phyloP scores from a whole-genome alignment of 2,329 filamentous ascomycete genomes.

The Ophiostoma montium region DNA sequence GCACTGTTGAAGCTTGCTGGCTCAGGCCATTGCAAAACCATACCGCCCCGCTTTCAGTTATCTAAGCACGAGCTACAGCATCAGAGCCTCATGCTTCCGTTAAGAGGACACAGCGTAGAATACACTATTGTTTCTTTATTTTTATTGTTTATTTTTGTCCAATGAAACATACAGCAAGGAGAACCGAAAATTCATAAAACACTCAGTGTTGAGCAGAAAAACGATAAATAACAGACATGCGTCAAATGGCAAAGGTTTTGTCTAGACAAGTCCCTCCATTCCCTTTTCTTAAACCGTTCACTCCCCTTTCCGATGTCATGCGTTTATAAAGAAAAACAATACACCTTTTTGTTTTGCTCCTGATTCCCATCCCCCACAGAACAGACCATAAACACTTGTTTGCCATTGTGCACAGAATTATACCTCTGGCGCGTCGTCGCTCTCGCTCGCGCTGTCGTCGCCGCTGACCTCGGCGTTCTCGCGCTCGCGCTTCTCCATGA shows the following conservation, averaged over 20 bases:
- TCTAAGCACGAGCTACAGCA: neutral
- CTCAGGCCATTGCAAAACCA: neutral
- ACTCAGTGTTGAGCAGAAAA: neutral
- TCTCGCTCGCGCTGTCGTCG: conserved; percentile 91
- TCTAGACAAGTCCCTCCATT: conserved; percentile 4
- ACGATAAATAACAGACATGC: neutral
- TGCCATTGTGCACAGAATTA: neutral
- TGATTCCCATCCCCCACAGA: neutral
- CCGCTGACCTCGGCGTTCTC: conserved; percentile 97
- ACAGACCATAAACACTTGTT: neutral
- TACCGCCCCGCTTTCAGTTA: neutral
- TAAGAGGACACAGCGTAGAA: no score
- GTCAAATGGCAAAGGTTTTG: conserved; percentile 4
- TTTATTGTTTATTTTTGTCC: no score
- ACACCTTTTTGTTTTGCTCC: neutral
- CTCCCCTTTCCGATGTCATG: neutral
- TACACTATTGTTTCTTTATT: no score
- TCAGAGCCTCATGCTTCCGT: neutral
- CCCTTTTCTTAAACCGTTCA: conserved; percentile 1
- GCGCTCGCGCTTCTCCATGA: conserved; percentile 98
- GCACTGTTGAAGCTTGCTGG: neutral
- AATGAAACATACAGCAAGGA: no score
- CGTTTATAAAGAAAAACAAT: neutral
- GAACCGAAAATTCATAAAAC: neutral
- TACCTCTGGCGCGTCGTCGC: conserved; percentile 60